A percentile compares a stretch with the other conserved stretches of the same genome.
These are phyloP conservation scores for Helicocarpus griseus DNA, from an alignment of 2,329 filamentous ascomycete genomes.

Conservation along the genomic window DNA sequence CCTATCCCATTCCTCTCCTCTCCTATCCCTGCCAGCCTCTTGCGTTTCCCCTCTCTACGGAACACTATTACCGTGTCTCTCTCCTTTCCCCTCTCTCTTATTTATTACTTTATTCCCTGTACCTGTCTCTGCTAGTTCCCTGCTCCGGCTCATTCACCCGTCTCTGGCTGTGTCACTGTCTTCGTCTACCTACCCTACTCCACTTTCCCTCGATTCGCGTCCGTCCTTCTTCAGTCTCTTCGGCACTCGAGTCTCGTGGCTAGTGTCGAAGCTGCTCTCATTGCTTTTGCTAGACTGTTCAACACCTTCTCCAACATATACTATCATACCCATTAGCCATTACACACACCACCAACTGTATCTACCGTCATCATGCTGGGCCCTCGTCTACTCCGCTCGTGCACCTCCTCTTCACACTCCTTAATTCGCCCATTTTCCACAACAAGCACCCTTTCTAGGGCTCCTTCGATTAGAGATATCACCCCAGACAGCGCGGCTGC, in stretches of 20 bases:
- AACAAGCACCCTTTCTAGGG: constrained; percentile 40
- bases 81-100: background rate
- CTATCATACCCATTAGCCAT: constrained; percentile 1
- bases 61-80: background rate
- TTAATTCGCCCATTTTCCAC: constrained; percentile 48
- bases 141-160: background rate
- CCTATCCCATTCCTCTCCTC: background rate
- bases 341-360: constrained; percentile 5
- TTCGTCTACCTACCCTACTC: background rate
- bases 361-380: constrained; percentile 28
- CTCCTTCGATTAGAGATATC: constrained; percentile 82
- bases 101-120: too few species aligned
- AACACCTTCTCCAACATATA: background rate
- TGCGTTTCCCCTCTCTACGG: background rate
- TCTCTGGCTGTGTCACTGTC: background rate
- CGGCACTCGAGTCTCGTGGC: background rate
- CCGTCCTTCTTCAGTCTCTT: background rate
- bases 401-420: constrained; percentile 25
- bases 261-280: background rate
- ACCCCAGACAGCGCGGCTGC: constrained; percentile 58
- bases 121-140: background rate
- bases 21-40: background rate
- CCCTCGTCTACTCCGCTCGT: constrained; percentile 41
- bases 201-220: background rate
- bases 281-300: background rate